A percentile compares a stretch with the other conserved stretches of the same genome.
Conservation (phyloP, 2,329 filamentous ascomycete species). For the Talaromyces sp. region DNA sequence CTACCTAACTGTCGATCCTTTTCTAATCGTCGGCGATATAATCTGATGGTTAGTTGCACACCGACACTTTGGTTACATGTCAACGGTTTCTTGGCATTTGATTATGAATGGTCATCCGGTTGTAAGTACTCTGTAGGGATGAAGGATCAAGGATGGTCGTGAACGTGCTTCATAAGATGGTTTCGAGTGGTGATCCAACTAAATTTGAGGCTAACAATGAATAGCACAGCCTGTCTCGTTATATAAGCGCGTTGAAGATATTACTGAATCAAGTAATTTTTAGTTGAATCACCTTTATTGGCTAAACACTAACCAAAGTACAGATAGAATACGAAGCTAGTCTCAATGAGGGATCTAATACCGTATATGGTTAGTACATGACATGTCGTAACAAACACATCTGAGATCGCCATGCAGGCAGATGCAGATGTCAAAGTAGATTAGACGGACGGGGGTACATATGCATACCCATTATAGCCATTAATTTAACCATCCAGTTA, state of each 20-base stretch:
- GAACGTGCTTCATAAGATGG: neutral
- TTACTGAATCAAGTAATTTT: neutral
- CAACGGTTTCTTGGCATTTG: conserved; percentile 1
- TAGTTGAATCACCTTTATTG: neutral
- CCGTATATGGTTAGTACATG: neutral
- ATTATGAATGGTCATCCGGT: neutral
- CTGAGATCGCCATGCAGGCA: neutral
- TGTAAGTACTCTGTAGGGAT: neutral
- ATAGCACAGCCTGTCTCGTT: neutral
- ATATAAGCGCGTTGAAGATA: neutral
- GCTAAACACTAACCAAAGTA: too few species aligned
- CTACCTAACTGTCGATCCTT: neutral
- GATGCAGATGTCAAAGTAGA: neutral
- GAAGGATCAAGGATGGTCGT: too few species aligned
- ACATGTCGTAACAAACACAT: neutral
- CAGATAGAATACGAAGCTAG: neutral
- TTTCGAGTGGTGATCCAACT: neutral
- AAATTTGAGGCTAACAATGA: neutral
- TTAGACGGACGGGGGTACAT: neutral
- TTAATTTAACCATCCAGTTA: neutral
- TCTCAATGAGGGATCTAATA: neutral
- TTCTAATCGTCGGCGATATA: neutral
- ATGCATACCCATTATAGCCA: neutral
- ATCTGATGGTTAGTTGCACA: neutral
- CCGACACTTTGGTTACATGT: conserved; percentile 1